A percentile compares a stretch with the other conserved stretches of the same genome.
Conservation (phyloP, 2,329 filamentous ascomycete genomes). For the Coniosporium tulheliwenetii region DNA sequence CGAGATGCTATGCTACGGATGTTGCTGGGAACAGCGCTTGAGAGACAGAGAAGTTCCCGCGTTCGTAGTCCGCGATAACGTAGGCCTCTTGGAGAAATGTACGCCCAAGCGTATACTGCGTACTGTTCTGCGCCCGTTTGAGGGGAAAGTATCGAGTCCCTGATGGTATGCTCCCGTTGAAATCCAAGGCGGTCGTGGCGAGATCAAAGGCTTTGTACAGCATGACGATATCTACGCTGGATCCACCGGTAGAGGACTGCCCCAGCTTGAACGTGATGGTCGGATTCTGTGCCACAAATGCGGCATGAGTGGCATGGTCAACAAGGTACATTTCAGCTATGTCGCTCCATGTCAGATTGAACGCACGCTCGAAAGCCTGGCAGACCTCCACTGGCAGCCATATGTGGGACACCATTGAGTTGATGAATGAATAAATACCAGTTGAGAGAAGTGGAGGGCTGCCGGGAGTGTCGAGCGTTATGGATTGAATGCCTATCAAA, state of each 20-base stretch:
- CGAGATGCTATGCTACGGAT: neutral
- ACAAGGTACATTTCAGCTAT: conserved; percentile 2
- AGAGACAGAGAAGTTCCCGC: conserved; percentile 14
- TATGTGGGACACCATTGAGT: conserved; percentile 2
- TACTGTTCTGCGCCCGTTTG: conserved; percentile 1
- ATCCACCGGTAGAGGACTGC: neutral
- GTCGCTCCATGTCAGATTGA: conserved; percentile 2
- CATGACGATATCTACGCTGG: conserved; percentile 1
- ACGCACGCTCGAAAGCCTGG: conserved; percentile 1
- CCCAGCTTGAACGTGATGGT: conserved; percentile 1
- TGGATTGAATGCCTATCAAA: neutral
- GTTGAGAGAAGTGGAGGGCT: neutral
- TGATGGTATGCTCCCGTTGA: neutral
- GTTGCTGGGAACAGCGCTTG: conserved; percentile 6
- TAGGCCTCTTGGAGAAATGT: conserved; percentile 4
- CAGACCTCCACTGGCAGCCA: conserved; percentile 2
- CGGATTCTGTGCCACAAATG: neutral
- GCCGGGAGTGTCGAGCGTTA: neutral
- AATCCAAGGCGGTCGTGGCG: neutral
- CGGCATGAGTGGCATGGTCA: conserved; percentile 1
- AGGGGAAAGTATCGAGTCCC: conserved; percentile 2
- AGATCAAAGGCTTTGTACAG: conserved; percentile 3
- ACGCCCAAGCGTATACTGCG: conserved; percentile 3
- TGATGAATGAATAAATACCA: conserved; percentile 2
- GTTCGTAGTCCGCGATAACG: conserved; percentile 18